Percentiles rank a stretch among this genome's conserved stretches.
Evolutionary conservation across 108 stramenopile species (phyloP).

Genomic region (Nannochloropsis salina): DNA sequence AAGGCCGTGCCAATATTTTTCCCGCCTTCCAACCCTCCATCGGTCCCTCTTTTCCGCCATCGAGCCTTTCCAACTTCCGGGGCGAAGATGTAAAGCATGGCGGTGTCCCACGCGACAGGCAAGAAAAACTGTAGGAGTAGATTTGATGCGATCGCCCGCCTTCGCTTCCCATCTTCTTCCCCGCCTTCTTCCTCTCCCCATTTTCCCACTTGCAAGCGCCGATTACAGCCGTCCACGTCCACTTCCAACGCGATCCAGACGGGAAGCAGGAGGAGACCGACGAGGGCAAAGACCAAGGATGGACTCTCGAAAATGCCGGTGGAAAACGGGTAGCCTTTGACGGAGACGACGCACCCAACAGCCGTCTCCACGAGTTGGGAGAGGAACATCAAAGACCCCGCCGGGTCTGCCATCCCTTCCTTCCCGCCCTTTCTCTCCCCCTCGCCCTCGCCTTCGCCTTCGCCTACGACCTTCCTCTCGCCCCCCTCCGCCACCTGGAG

Average conservation of each 20-base stretch:
- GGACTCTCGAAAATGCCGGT: neutral
- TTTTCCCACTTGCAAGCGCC: neutral
- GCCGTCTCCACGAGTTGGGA: neutral
- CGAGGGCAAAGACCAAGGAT: neutral
- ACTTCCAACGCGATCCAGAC: neutral
- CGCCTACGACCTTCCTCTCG: neutral
- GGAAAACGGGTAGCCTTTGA: neutral
- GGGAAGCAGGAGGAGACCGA: neutral
- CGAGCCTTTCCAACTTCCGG: neutral
- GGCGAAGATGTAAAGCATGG: neutral
- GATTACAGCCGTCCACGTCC: neutral
- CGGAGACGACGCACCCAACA: neutral
- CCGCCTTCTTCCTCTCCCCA: neutral
- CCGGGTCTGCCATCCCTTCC: neutral
- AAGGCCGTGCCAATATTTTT: neutral
- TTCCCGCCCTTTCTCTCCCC: neutral
- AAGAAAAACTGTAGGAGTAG: neutral
- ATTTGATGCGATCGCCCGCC: neutral
- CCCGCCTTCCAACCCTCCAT: neutral
- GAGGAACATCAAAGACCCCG: neutral
- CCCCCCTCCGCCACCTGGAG: neutral
- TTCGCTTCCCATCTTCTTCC: neutral
- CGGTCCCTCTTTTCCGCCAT: neutral
- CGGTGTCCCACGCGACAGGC: neutral
- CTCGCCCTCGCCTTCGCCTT: neutral